phyloP scores from a whole-genome alignment of 495 filamentous ascomycete species.

The Aspergillus saccharolyticus region DNA sequence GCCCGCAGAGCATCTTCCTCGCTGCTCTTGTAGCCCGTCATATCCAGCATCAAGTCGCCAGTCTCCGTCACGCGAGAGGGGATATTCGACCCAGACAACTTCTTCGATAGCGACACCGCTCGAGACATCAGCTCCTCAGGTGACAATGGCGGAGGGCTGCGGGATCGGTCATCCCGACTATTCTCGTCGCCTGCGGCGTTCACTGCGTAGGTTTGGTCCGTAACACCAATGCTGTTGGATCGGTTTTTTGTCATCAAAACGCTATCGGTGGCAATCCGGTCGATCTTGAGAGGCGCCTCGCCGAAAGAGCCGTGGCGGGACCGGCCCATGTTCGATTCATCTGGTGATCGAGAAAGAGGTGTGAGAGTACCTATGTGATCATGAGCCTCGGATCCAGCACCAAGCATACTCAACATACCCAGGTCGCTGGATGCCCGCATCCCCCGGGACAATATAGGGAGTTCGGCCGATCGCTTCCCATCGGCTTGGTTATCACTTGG shows the following conservation, averaged over 20 bases:
- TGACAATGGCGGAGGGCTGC: slow-evolving; percentile 74
- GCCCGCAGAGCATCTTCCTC: slow-evolving; percentile 88
- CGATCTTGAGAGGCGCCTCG: slow-evolving; percentile 35
- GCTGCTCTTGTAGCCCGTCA: slow-evolving; percentile 91
- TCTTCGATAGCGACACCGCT: slow-evolving; percentile 80
- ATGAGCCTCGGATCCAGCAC: not conserved
- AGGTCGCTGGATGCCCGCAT: slow-evolving; percentile 45
- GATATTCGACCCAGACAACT: slow-evolving; percentile 85
- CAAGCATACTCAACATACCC: slow-evolving; percentile 29
- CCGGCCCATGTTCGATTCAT: slow-evolving; percentile 40
- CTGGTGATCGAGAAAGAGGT: slow-evolving; percentile 60
- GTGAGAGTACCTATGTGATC: slow-evolving; percentile 49
- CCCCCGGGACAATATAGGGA: slow-evolving; percentile 42
- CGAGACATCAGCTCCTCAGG: slow-evolving; percentile 72
- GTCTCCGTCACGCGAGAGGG: slow-evolving; percentile 83
- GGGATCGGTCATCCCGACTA: slow-evolving; percentile 47
- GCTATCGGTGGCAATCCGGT: slow-evolving; percentile 50
- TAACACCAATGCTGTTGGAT: slow-evolving; percentile 2
- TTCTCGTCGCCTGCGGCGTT: slow-evolving; percentile 14
- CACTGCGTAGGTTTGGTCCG: slow-evolving; percentile 10
- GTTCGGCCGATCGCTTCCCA: slow-evolving; percentile 12
- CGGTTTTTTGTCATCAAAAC: slow-evolving; percentile 28
- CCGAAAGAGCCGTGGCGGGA: slow-evolving; percentile 26
- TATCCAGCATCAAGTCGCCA: slow-evolving; percentile 97
- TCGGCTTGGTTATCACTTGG: slow-evolving; percentile 11